Base-by-base conservation (phyloP, 441 rosid genomes). In the Pelargonium cotyledonis region DNA sequence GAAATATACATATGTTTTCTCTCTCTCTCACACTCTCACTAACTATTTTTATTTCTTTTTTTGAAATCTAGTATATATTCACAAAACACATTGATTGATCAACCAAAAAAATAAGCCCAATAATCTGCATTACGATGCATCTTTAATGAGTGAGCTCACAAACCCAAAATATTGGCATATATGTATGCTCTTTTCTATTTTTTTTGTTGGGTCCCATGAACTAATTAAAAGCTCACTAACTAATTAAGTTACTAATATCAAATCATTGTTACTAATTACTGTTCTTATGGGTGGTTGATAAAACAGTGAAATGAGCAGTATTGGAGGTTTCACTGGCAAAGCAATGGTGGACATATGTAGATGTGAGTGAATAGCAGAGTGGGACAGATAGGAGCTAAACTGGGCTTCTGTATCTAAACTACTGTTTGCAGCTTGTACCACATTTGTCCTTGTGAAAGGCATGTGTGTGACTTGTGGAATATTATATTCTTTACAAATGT, bases 1-100 rank as follows among this genome's bases (percentile, higher is more conserved):
- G 80, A 82, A 80, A 70, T 79, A 69, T 63, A 43, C 76, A 76
- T 68, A 68, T 77, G 21, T 75, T 75, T 41, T n/a, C n/a, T n/a
- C n/a, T 69, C 63, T 12, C 66, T 10, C 53, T 38, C 31, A 41
- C 70, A 35, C 51, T 21, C n/a, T 46, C 70, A 55, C 66, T 35
- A 8, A 35, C 23, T 46, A n/a, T 16, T 58, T 53, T 53, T 6
- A n/a, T 53, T 51, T 51, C 8, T 5, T 5, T 53, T 16, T 53
- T 53, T 53, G 60, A 53, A 53, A 15, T 18, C 5, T 53, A 8
- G 16, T 49, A 49, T 46, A 8, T 12, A 4, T n/a, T 4, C 15
- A 49, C 57, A 49, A 31, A n/a, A 49, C 60, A 53, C 60, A 53
- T 53, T 53, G 60, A 53, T 57, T 66, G 5, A 40, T 65, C 29